phyloP scores from a whole-genome alignment of 768 basidiomycete species.

The Paxillus rubicundulus region DNA sequence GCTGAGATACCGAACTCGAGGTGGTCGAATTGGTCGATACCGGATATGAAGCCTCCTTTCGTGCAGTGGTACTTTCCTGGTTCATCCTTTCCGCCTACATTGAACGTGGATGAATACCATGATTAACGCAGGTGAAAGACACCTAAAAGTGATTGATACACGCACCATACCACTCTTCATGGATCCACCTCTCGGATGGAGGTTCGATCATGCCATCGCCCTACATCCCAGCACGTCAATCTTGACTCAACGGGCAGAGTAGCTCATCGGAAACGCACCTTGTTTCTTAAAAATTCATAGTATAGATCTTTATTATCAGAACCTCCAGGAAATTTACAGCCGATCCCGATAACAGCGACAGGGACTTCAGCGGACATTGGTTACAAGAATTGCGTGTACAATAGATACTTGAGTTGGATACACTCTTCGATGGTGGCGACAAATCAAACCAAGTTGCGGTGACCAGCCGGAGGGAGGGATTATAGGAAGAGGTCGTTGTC shows the following conservation, averaged over 20 bases:
- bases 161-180: conserved; percentile 33
- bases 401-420: not conserved
- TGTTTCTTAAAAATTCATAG: conserved; percentile 30
- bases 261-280: conserved; percentile 10
- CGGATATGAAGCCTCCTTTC: conserved; percentile 30
- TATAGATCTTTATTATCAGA: conserved; percentile 31
- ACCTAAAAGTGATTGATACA: not conserved
- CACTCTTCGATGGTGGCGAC: not conserved
- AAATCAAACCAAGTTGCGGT: not conserved
- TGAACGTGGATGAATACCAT: not conserved
- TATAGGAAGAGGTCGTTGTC: not conserved
- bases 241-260: not conserved
- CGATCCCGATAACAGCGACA: conserved; percentile 31
- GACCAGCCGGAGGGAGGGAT: not conserved
- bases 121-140: not conserved
- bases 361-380: conserved; percentile 30
- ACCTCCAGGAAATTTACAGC: conserved; percentile 33
- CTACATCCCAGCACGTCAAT: conserved; percentile 8
- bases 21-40: conserved; percentile 33
- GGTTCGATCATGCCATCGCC: conserved; percentile 31
- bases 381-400: conserved; percentile 1
- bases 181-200: conserved; percentile 28
- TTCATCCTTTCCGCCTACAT: conserved; percentile 28
- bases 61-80: conserved; percentile 30
- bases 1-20: conserved; percentile 34